Evolutionary conservation across 495 filamentous ascomycete species (phyloP), one percentile per base, ranked within the genome.

Genomic region (Rostrohypoxylon terebratum): DNA sequence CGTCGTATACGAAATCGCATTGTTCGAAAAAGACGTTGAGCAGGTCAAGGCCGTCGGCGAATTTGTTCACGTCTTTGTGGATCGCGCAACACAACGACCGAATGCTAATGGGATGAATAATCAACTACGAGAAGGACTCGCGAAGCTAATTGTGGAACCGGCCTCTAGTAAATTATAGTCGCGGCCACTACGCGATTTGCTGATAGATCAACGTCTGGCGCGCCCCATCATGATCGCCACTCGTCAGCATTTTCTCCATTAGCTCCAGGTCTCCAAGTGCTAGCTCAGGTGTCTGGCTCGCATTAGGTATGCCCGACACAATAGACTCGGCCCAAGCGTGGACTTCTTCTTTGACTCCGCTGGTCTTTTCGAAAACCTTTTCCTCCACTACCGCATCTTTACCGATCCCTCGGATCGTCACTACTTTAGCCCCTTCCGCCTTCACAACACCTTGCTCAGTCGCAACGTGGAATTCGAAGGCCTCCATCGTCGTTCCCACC

Each of bases 1-100:
- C 73, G 94, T 96, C n/a, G 91, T 90, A 7, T 99, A 97, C 77
- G 95, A 99, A 75, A 87, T 97, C 36, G 95, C 91, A 3, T 87
- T 99, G 11, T 98, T 98, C 71, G 90, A 92, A 74, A 84, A 87
- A 65, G 93, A 88, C 0, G 81, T 90, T 38, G 89, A 93, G n/a
- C 82, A 86, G 33, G 93, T 94, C 2, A 92, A 91, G 77, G 92
- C 93, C 59, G 93, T 97, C 3, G 96, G 95, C 0, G 91, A 90
- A 62, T 94, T 96, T 77, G 87, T 91, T 8, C 95, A 97, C 81
- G 95, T 98, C 10, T 98, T 94, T 81, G 93, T 96, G 11, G 87
- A 93, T 61, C 87, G 92, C 67, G 85, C 87, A 53, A 91, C 86
- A 14, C 90, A 90, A 75, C 87, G 90, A 63, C 92, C 93, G 0